Conservation (phyloP, 331 rosid species). For the Quercus phellos region DNA sequence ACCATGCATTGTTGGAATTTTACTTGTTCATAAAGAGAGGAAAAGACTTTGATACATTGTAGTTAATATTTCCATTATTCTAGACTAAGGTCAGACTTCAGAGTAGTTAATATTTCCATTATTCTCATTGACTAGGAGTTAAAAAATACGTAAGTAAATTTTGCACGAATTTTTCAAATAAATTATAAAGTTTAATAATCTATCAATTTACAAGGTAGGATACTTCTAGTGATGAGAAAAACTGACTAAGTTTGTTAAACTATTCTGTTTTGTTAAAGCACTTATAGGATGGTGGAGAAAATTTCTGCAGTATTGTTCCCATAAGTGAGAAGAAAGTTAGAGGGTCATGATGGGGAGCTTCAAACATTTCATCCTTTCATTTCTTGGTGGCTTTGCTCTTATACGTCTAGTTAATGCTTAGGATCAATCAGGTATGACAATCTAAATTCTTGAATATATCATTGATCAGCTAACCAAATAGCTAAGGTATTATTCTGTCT, state of each 20-base stretch:
- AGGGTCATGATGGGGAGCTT: constrained; percentile 11
- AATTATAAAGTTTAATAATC: too few species aligned
- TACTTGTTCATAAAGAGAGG: too few species aligned
- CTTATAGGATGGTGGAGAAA: background rate
- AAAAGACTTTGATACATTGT: too few species aligned
- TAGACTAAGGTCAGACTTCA: too few species aligned
- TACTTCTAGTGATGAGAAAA: too few species aligned
- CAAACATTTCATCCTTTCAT: background rate
- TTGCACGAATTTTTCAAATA: too few species aligned
- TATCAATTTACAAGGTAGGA: too few species aligned
- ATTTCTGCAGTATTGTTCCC: background rate
- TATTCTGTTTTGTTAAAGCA: background rate
- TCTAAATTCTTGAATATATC: background rate
- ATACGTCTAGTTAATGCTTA: constrained; percentile 11
- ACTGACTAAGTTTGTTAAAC: background rate
- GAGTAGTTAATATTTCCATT: too few species aligned
- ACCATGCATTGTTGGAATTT: too few species aligned
- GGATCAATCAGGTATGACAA: background rate
- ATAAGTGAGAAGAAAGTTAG: background rate
- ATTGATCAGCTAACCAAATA: background rate
- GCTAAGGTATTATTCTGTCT: background rate
- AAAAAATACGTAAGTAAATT: too few species aligned
- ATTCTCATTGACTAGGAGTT: too few species aligned
- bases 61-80: too few species aligned
- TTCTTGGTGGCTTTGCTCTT: constrained; percentile 15